Evolutionary conservation across 2,329 filamentous ascomycete species (phyloP).

Genomic region (Aspergillus quadricinctus): DNA sequence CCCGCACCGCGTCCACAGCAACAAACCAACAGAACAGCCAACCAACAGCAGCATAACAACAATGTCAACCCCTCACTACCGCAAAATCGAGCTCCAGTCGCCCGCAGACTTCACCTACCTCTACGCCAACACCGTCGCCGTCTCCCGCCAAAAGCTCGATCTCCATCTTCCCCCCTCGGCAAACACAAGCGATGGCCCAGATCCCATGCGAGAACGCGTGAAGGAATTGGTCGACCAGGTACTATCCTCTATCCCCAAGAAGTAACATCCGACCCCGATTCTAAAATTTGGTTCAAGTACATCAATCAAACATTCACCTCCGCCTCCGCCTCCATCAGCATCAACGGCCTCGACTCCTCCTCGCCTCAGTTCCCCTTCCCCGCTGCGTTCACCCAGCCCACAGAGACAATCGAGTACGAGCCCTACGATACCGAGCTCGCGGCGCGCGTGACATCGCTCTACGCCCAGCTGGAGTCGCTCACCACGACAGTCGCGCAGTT

Average conservation of each 20-base stretch:
- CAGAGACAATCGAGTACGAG: constrained; percentile 46
- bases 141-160: constrained; percentile 47
- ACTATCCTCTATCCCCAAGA: not conserved
- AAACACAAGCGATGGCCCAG: constrained; percentile 31
- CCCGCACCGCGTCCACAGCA: constrained; percentile 3
- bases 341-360: constrained; percentile 44
- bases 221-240: constrained; percentile 41
- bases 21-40: not conserved
- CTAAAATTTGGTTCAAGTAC: constrained; percentile 26
- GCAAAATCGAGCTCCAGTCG: constrained; percentile 50
- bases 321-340: constrained; percentile 42
- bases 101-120: constrained; percentile 47
- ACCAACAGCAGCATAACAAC: constrained; percentile 2
- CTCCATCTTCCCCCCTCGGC: constrained; percentile 45
- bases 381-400: constrained; percentile 30
- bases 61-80: constrained; percentile 37
- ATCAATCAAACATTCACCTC: constrained; percentile 42
- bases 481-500: constrained; percentile 46
- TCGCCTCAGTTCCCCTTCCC: constrained; percentile 29
- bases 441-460: constrained; percentile 40
- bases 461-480: constrained; percentile 45
- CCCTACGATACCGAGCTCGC: constrained; percentile 43
- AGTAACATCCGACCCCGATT: not conserved
- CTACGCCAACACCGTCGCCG: constrained; percentile 41
- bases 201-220: constrained; percentile 43